A percentile compares a stretch with the other conserved stretches of the same genome.
phyloP scores from a whole-genome alignment of 371 early-diverging fungal species.

The Rhizopus arrhizus region DNA sequence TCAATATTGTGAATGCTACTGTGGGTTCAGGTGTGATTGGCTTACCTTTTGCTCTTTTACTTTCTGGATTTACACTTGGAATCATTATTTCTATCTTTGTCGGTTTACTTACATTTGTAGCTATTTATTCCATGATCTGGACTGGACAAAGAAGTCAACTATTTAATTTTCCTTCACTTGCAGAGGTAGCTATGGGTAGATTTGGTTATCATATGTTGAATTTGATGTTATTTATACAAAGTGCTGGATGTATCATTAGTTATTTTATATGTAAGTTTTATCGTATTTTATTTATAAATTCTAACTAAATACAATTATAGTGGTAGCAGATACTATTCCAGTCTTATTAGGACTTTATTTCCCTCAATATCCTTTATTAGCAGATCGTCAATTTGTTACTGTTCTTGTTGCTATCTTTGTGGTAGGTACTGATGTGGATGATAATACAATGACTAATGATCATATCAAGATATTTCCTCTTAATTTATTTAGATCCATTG shows the following conservation, averaged over 20 bases:
- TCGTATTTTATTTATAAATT: not conserved
- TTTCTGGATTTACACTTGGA: constrained; percentile 59
- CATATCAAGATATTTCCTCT: constrained; percentile 50
- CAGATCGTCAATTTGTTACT: constrained; percentile 46
- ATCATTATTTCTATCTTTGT: constrained; percentile 53
- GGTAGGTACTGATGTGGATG: constrained; percentile 27
- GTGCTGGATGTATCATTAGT: constrained; percentile 55
- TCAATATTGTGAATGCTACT: constrained; percentile 64
- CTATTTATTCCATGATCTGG: constrained; percentile 52
- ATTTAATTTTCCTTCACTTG: constrained; percentile 53
- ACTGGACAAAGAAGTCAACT: constrained; percentile 47
- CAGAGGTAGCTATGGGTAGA: constrained; percentile 54
- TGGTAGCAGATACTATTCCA: constrained; percentile 64
- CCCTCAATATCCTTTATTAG: constrained; percentile 33
- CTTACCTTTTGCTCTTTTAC: constrained; percentile 51
- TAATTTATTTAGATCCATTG: constrained; percentile 58
- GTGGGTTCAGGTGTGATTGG: constrained; percentile 66
- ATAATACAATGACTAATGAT: constrained; percentile 1
- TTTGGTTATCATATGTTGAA: constrained; percentile 56
- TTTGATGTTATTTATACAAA: constrained; percentile 54
- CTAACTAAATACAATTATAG: constrained; percentile 23
- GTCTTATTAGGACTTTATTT: constrained; percentile 48
- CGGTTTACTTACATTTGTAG: constrained; percentile 44
- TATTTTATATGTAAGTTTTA: constrained; percentile 51
- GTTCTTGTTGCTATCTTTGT: constrained; percentile 44